These are phyloP conservation scores for Zostera marina DNA, from an alignment of 116 monocot species.

Conservation along the genomic window DNA sequence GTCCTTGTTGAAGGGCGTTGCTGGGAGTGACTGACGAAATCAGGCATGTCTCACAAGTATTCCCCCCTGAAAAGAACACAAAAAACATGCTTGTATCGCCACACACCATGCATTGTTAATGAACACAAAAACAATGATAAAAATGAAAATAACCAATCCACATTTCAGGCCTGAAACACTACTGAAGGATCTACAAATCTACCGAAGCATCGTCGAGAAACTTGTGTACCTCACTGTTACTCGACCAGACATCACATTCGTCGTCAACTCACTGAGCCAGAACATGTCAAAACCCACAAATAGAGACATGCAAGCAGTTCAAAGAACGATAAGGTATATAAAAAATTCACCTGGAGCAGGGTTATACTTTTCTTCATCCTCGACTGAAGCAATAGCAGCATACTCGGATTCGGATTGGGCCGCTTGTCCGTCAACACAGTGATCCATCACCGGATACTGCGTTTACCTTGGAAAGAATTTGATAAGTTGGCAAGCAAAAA, in stretches of 20 bases:
- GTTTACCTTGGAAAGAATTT: neutral
- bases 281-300: neutral
- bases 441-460: neutral
- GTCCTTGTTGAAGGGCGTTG: too few species aligned
- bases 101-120: too few species aligned
- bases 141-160: neutral
- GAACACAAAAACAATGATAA: too few species aligned
- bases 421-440: too few species aligned
- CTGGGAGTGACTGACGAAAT: too few species aligned
- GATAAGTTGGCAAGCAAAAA: neutral
- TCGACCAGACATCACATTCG: neutral
- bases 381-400: neutral
- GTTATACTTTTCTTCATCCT: neutral
- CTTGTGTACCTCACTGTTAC: neutral
- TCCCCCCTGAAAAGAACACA: too few species aligned
- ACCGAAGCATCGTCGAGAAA: neutral
- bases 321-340: neutral
- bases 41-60: too few species aligned
- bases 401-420: constrained; percentile 1
- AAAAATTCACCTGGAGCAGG: neutral
- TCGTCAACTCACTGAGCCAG: neutral
- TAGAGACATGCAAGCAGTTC: neutral
- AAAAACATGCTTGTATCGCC: too few species aligned
- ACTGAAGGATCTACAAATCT: neutral
- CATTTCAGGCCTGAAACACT: too few species aligned